Base-by-base conservation (phyloP, 768 basidiomycete genomes). In the Boletus tomentosulus region DNA sequence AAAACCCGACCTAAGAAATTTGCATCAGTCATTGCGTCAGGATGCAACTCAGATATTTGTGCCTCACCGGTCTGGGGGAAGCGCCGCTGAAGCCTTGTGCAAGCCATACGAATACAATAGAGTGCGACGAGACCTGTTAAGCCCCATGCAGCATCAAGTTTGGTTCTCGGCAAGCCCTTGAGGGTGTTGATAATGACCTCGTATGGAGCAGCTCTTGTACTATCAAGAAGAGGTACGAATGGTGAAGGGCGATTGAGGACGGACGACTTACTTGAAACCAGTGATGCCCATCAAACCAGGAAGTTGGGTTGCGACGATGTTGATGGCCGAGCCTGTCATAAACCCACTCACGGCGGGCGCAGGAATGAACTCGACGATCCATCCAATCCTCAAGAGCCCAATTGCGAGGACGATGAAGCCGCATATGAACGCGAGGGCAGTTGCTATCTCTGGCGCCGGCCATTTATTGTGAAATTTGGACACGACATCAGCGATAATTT, bases 291-390 rank as follows among this genome's bases (percentile, higher is more conserved):
- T 83, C 43, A 99, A 70, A 0, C 86, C 88, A 2, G 96, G 93
- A 4, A 97, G 78, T 72, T 99, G 96, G 33, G 92, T 84, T 16
- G 84, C 78, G 15, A 85, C 86, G 62, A 98, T 98, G 67, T 77
- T 94, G 73, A 98, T 84, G 34, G 96, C 96, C n/a, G 90, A 94
- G 19, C 96, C 96, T 0, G 96, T 98, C 94, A 99, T 97, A 74
- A 96, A 91, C 19, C 87, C 88, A 61, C 85, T 87, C 55, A 92
- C 86, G 3, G 89, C 90, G 3, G 89, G 88, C 7, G 82, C 78
- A 19, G 91, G 89, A 57, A 95, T 98, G 68, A 98, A 93, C 66
- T 98, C 95, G 48, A 98, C 87, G 31, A 98, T 73, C 92, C 93
- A 96, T 0, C 97, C 97, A 6, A 98, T 62, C 10, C 97, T 82